Conservation (phyloP, 257 asterid genomes). For the Handroanthus guayacan region DNA sequence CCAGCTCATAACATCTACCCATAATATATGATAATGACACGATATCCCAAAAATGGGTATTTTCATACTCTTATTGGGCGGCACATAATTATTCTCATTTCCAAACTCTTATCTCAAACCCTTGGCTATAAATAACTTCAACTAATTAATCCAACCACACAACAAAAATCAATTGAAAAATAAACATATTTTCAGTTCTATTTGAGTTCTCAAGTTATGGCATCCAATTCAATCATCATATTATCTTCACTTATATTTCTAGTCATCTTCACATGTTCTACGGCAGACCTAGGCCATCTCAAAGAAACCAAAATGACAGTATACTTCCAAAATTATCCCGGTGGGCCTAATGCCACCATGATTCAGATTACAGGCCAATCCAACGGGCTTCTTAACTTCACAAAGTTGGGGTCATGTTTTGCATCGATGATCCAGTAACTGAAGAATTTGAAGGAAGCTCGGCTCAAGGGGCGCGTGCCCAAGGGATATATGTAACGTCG, state of each 20-base stretch:
- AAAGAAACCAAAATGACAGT: slow-evolving; percentile 49
- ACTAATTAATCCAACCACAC: background rate
- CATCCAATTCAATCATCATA: slow-evolving; percentile 26
- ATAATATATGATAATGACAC: no score
- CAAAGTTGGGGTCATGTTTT: slow-evolving; percentile 52
- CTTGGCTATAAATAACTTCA: slow-evolving; percentile 18
- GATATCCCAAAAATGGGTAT: no score
- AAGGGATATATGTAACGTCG: slow-evolving; percentile 58
- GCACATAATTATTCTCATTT: background rate
- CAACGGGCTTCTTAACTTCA: slow-evolving; percentile 44
- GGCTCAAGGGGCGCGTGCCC: slow-evolving; percentile 48
- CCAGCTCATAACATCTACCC: no score
- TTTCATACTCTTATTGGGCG: background rate
- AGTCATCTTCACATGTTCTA: slow-evolving; percentile 20
- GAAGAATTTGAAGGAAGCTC: slow-evolving; percentile 42
- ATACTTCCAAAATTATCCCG: slow-evolving; percentile 56
- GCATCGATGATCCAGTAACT: slow-evolving; percentile 58
- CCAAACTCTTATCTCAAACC: background rate
- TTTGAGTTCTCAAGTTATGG: slow-evolving; percentile 30
- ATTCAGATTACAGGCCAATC: slow-evolving; percentile 43
- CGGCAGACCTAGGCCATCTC: slow-evolving; percentile 31
- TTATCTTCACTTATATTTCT: slow-evolving; percentile 23
- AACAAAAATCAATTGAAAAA: slow-evolving; percentile 7
- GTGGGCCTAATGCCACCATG: slow-evolving; percentile 55
- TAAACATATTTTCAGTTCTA: no score